Base-by-base conservation (phyloP, 495 filamentous ascomycete species). In the Aspergillus cavernicola region DNA sequence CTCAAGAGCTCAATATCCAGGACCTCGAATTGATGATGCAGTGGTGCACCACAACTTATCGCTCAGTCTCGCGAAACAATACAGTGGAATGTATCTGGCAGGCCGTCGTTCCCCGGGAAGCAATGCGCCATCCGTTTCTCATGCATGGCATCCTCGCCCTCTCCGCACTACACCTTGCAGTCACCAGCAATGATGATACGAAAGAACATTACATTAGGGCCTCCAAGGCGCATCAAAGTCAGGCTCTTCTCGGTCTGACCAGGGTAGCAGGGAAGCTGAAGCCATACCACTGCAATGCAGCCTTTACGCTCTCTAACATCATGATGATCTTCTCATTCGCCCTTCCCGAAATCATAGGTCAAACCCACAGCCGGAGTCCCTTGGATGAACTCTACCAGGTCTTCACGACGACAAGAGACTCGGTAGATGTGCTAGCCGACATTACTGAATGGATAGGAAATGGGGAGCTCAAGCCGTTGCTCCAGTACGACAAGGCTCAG, bases 81-180 rank as follows among this genome's bases (percentile, higher is more conserved):
- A 18, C 55, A n/a, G 67, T 64, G 19, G 66, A 72, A 53, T 20
- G 51, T 2, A 58, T 80, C n/a, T 80, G 78, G 73, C 71, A 73
- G 52, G 64, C 63, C 9, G 62, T 65, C 24, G 70, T 78, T 19
- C 76, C 76, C 1, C 67, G 67, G 29, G 62, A 76, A 31, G 71
- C 76, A 3, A 67, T 80, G 52, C 59, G 57, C 13, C 67, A 75
- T 55, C 67, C 72, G 6, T 69, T 69, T 37, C 61, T 80, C 13
- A 74, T 75, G 64, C 74, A 78, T 59, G 77, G 73, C 15, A 66
- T 80, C 13, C 59, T 80, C 4, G 77, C 77, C 1, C 61, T 80
- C 13, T 73, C 77, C 0, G 71, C 77, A 13, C 63, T 79, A 2
- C 73, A 80, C 47, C 62, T 81, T 8, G 66, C 69, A 1, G 57